These are phyloP conservation scores for Telopea speciosissima DNA, from an alignment of 177 flowering plant species.

Conservation along the genomic window DNA sequence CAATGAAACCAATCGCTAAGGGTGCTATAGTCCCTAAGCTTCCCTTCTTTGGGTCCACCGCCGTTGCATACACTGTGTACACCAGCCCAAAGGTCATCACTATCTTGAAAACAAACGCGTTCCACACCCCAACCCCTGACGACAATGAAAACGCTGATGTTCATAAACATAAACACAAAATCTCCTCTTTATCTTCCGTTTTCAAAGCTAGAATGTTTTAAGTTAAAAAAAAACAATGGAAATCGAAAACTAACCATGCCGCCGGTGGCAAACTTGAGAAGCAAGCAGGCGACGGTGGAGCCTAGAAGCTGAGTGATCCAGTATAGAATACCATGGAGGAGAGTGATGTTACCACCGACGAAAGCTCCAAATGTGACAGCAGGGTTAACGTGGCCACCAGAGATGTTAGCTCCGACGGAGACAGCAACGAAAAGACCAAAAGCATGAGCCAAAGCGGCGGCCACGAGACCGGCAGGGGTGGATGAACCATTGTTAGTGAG, in stretches of 20 bases:
- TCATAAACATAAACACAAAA: not conserved
- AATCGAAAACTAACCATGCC: constrained; percentile 44
- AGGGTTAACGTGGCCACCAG: constrained; percentile 64
- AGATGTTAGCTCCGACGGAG: constrained; percentile 45
- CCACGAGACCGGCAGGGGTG: constrained; percentile 41
- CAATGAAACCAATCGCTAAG: constrained; percentile 54
- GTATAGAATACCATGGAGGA: constrained; percentile 49
- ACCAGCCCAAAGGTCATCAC: constrained; percentile 65
- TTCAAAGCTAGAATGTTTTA: too few species aligned
- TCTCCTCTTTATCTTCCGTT: not conserved
- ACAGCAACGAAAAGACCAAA: constrained; percentile 52
- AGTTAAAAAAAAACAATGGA: too few species aligned
- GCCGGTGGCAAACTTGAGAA: constrained; percentile 33
- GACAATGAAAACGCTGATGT: constrained; percentile 35
- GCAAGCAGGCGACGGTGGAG: constrained; percentile 41
- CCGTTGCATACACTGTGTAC: constrained; percentile 60
- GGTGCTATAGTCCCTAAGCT: constrained; percentile 55
- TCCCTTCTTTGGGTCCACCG: constrained; percentile 56
- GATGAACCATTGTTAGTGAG: constrained; percentile 25
- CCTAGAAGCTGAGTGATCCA: constrained; percentile 55
- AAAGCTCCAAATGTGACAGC: constrained; percentile 57
- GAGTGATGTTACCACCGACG: constrained; percentile 44
- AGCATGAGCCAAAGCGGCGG: constrained; percentile 49
- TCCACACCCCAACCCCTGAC: constrained; percentile 40
- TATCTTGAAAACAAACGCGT: constrained; percentile 52